Conservation (phyloP, 176 grass and related monocot species). For the Avena insularis region DNA sequence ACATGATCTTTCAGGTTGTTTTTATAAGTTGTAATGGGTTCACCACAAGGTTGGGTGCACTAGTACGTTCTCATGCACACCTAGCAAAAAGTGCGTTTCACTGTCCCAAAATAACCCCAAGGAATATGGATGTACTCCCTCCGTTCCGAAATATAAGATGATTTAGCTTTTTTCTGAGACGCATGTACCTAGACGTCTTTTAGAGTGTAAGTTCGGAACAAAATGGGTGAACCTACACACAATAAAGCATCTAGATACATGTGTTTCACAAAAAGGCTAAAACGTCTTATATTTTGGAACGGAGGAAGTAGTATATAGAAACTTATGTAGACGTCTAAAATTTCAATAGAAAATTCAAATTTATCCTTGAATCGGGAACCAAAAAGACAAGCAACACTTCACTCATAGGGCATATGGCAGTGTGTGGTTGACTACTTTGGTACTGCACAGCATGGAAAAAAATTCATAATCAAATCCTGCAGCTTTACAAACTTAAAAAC, state of each 20-base stretch:
- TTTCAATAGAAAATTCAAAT: background rate
- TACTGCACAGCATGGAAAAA: background rate
- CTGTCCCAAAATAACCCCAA: background rate
- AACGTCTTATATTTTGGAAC: too few relatives aligned
- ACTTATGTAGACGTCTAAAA: background rate
- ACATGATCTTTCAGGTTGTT: background rate
- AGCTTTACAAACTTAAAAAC: background rate
- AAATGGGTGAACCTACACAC: too few relatives aligned
- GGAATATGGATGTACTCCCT: background rate
- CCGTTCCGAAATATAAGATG: too few relatives aligned
- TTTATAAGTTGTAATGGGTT: background rate
- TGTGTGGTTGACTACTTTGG: background rate
- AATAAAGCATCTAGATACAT: too few relatives aligned
- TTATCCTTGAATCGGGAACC: background rate
- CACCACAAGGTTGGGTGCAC: background rate
- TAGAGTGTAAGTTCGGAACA: too few relatives aligned
- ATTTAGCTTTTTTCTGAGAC: too few relatives aligned
- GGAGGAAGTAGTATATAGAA: background rate
- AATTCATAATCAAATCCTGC: background rate
- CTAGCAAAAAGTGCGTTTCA: background rate
- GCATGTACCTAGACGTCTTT: too few relatives aligned
- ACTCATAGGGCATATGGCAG: background rate
- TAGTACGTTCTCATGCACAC: background rate
- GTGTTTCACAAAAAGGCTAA: too few relatives aligned
- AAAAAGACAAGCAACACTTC: background rate